phyloP scores from a whole-genome alignment of 1,284 basidiomycete genomes.

The Cerioporus squamosus region DNA sequence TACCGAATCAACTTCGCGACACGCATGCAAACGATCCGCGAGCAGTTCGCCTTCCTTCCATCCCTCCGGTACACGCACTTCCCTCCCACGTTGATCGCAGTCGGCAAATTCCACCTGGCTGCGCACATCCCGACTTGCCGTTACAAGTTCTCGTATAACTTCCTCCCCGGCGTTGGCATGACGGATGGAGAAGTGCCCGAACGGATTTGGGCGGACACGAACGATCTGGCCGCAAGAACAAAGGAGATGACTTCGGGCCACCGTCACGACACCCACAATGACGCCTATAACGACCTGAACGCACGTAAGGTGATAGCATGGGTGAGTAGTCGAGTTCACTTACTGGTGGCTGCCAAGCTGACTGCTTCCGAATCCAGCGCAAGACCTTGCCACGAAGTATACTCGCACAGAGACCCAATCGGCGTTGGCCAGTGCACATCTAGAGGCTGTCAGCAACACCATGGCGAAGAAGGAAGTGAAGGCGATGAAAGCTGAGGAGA shows the following conservation, averaged over 20 bases:
- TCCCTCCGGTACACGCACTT: not conserved
- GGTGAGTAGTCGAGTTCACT: too few relatives aligned
- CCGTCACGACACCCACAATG: constrained; percentile 3
- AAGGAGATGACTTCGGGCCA: constrained; percentile 13
- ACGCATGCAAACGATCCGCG: not conserved
- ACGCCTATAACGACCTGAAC: constrained; percentile 3
- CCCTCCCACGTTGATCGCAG: not conserved
- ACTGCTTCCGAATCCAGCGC: too few relatives aligned
- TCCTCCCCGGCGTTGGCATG: not conserved
- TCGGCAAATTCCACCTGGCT: constrained; percentile 9
- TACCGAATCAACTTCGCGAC: not conserved
- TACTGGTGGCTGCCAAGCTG: too few relatives aligned
- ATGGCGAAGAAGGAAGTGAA: not conserved
- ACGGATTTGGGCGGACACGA: constrained; percentile 3
- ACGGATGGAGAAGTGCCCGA: constrained; percentile 11
- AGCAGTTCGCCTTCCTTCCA: not conserved
- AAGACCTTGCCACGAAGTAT: not conserved
- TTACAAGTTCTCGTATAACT: constrained; percentile 6
- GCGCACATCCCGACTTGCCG: constrained; percentile 2
- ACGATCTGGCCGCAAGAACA: not conserved
- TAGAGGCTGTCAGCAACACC: not conserved
- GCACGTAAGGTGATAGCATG: not conserved
- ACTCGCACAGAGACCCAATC: not conserved
- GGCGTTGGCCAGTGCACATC: not conserved
- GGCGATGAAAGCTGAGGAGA: not conserved